Evolutionary conservation across 108 stramenopile species (phyloP).

Genomic region (Conticribra guillardii): DNA sequence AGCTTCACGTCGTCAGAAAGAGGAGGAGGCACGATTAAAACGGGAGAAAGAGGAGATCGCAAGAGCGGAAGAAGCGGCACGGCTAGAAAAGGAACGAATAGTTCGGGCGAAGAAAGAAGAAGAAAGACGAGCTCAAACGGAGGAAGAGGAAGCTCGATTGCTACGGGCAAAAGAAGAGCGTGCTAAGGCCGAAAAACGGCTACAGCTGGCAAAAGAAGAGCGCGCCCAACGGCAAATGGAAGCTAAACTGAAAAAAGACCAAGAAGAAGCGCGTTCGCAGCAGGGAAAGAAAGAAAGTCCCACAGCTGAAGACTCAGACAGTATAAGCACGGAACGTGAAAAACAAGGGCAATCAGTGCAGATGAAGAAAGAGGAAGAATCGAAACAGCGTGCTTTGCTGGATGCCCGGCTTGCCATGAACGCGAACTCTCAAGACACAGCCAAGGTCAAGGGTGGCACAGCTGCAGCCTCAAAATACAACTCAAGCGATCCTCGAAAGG

Average conservation of each 20-base stretch:
- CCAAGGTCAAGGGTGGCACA: background rate
- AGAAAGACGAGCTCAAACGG: background rate
- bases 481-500: background rate
- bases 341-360: too few species aligned
- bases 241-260: background rate
- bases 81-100: background rate
- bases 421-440: too few species aligned
- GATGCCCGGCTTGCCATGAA: too few species aligned
- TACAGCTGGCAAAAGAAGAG: background rate
- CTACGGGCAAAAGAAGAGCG: background rate
- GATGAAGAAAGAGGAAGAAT: too few species aligned
- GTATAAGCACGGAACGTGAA: too few species aligned
- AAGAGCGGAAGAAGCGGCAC: background rate
- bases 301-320: too few species aligned
- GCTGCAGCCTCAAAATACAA: too few species aligned
- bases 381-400: too few species aligned
- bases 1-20: background rate
- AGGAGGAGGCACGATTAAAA: background rate
- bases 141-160: background rate
- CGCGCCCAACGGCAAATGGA: background rate
- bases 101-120: background rate
- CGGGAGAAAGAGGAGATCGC: background rate
- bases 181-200: background rate
- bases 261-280: too few species aligned
- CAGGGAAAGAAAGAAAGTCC: too few species aligned